Conservation (phyloP, 257 asterid species). For the Echites panduratus region DNA sequence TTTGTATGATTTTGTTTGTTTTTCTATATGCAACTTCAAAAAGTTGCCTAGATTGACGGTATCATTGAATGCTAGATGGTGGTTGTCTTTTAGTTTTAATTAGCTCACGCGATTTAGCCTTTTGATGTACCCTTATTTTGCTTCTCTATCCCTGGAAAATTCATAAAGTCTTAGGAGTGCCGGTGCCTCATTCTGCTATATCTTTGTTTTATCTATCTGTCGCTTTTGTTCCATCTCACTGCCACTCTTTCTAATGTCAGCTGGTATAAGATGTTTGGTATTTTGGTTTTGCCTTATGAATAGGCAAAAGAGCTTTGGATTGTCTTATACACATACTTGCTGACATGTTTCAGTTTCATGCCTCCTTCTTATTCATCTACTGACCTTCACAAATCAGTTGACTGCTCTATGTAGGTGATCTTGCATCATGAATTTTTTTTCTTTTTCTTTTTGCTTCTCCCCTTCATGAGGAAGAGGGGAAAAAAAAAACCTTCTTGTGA, state of each 20-base stretch:
- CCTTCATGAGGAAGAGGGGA: background rate
- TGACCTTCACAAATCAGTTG: background rate
- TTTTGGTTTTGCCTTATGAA: background rate
- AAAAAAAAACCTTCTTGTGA: background rate
- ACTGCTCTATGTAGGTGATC: background rate
- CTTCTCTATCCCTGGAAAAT: background rate
- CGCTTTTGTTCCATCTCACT: background rate
- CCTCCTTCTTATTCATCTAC: background rate
- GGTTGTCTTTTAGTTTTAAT: background rate
- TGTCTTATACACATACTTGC: background rate
- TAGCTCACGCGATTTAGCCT: background rate
- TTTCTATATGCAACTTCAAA: background rate
- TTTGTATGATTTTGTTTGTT: background rate
- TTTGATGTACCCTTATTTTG: background rate
- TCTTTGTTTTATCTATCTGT: background rate
- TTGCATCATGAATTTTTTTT: background rate
- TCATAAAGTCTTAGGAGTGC: background rate
- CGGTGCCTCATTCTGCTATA: background rate
- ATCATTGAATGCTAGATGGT: background rate
- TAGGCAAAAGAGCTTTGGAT: too few relatives aligned
- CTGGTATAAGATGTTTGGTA: background rate
- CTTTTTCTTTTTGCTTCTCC: background rate
- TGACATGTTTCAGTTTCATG: background rate
- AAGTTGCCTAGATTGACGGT: background rate
- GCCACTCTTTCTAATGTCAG: background rate